Base-by-base conservation (phyloP, 2,329 filamentous ascomycete genomes). In the Domatiomyces globalis region DNA sequence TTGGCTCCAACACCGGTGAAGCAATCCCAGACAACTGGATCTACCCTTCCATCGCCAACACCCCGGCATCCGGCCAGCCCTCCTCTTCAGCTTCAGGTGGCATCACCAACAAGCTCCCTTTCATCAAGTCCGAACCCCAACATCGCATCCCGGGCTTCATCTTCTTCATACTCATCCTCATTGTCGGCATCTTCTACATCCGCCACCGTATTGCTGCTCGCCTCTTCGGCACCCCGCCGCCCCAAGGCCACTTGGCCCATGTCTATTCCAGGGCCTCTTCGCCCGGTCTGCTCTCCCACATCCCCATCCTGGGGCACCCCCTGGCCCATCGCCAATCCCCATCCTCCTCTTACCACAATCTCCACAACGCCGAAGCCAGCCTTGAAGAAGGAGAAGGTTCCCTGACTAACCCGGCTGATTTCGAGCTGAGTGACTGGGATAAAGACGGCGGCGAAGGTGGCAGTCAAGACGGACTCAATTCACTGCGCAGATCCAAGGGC, bases 11-110 rank as follows among this genome's bases (percentile, higher is more conserved):
- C 62, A 71, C 76, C n/a, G 73, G 73, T 6, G 74, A 72, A 4
- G n/a, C n/a, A 18, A 74, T 83, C 2, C 83, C 87, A 0, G 63
- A 73, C 3, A 87, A 95, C 64, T 98, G 95, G 65, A 87, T 95
- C 66, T 81, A 82, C 61, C 87, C 89, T 63, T 1, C 63, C 63
- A 44, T 49, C 53, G 49, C 22, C 44, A n/a, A 46, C 5, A 15
- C 44, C n/a, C 15, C 15, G 39, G 18, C 22, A 45, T 62, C 61
- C 5, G 44, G 49, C 45, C 43, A 20, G 9, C 7, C 49, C 12
- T 39, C 52, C 19, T 17, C 46, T 12, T 36, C 25, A 8, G n/a
- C 67, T 52, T n/a, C 52, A 65, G 46, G 56, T 20, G 55, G 58
- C 45, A 76, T 80, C 49, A 75, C 79, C 48, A 80, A 78, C 73